Evolutionary conservation across 75 land plant genomes (phyloP).

Genomic region (Pseudotsuga menziesii): DNA sequence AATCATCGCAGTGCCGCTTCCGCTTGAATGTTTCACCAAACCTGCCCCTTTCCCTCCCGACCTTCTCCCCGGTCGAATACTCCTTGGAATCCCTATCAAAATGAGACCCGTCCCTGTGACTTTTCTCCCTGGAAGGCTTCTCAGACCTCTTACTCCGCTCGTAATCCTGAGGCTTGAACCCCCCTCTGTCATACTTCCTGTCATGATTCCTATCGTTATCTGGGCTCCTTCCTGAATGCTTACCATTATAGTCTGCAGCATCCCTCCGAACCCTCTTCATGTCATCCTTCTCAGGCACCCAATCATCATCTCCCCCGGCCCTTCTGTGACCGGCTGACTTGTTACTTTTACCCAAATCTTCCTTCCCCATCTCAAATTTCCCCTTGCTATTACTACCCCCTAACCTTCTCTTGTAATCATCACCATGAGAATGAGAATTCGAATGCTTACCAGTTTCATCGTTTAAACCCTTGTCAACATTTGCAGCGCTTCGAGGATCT

Average conservation of each 20-base stretch:
- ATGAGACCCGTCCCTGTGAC: not conserved
- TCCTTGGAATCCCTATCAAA: not conserved
- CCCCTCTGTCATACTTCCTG: conserved; percentile 5
- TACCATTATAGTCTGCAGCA: conserved; percentile 4
- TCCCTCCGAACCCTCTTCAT: conserved; percentile 2
- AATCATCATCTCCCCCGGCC: conserved; percentile 1
- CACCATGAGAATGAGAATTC: not conserved
- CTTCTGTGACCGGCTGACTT: not conserved
- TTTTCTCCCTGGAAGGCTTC: conserved; percentile 1
- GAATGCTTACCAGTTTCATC: not conserved
- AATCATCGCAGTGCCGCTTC: conserved; percentile 2
- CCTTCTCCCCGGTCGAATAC: not conserved
- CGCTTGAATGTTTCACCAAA: conserved; percentile 11
- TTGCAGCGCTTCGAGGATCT: not conserved
- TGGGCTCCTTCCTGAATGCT: not conserved
- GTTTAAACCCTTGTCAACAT: not conserved
- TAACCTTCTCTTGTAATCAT: not conserved
- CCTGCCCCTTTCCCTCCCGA: conserved; percentile 4
- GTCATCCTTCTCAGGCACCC: not conserved
- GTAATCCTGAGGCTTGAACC: not conserved
- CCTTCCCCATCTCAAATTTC: not conserved
- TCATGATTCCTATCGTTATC: conserved; percentile 1
- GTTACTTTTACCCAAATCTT: not conserved
- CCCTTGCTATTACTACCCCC: not conserved
- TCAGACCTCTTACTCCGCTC: not conserved